Percentiles rank a stretch among this genome's conserved stretches.
phyloP scores from a whole-genome alignment of 495 filamentous ascomycete genomes.

The Lophium mytilinum region DNA sequence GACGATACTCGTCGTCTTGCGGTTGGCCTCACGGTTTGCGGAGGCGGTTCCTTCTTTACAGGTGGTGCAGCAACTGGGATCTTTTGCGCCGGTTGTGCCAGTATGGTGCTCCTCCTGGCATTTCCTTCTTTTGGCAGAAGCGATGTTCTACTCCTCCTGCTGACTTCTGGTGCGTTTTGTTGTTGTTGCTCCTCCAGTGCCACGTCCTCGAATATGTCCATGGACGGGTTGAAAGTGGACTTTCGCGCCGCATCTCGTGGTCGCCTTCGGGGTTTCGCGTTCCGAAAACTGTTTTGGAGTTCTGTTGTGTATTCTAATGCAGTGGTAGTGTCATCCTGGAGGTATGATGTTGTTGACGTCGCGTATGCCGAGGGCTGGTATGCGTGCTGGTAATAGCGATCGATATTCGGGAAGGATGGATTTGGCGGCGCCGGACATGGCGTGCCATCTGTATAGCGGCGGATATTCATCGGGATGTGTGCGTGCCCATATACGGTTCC shows the following conservation, averaged over 20 bases:
- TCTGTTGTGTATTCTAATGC: constrained; percentile 25
- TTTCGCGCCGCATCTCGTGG: constrained; percentile 1
- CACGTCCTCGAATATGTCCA: constrained; percentile 26
- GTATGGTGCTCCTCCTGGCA: constrained; percentile 10
- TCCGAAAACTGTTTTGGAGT: constrained; percentile 6
- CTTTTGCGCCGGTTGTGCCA: constrained; percentile 21
- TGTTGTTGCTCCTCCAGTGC: constrained; percentile 19
- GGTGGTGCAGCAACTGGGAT: constrained; percentile 8
- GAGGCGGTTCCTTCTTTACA: neutral
- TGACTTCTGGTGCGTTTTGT: constrained; percentile 2
- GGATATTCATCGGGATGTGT: constrained; percentile 5
- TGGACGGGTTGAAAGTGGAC: constrained; percentile 12
- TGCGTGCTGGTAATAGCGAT: constrained; percentile 15
- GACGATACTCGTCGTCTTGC: constrained; percentile 21
- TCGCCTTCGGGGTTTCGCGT: constrained; percentile 23
- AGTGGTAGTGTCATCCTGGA: constrained; percentile 14
- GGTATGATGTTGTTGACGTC: neutral
- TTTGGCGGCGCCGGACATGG: constrained; percentile 21
- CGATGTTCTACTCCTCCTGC: constrained; percentile 5
- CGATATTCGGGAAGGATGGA: constrained; percentile 13
- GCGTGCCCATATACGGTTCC: too few species aligned
- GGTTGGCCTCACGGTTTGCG: constrained; percentile 3
- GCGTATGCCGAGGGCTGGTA: constrained; percentile 15
- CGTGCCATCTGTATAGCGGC: constrained; percentile 19
- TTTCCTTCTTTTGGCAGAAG: neutral